Evolutionary conservation across 2,329 filamentous ascomycete genomes (phyloP), one percentile per base, ranked within the genome.

Genomic region (Blastomyces emzantsi): DNA sequence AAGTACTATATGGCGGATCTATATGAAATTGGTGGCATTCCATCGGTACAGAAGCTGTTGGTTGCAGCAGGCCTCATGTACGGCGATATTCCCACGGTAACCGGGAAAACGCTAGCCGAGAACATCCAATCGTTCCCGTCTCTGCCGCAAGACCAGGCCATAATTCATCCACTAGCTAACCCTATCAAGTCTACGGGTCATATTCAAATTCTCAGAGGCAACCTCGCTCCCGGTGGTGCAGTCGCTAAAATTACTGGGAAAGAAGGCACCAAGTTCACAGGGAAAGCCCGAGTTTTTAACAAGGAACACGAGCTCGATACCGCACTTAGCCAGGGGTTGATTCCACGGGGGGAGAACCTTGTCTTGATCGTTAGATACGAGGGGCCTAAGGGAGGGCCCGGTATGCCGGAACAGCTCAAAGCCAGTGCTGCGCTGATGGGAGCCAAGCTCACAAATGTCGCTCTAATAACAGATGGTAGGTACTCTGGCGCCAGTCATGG

Each of bases 171-270:
- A 0, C 80, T 97, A 9, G 81, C 83, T 74, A 89, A 92, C 75
- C 92, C 92, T 17, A 93, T 96, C 81, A 97, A 97, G 75, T 68
- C 81, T 1, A 90, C 87, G 0, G 93, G 93, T 54, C 93, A 97
- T 75, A 83, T 97, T 65, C 91, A 93, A 75, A 90, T 97, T 65
- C 83, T 97, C 3, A 84, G 85, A 65, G 93, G 93, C 25, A 96
- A 96, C 74, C 83, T 97, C 41, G 90, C 92, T 2, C 93, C 93
- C 1, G 89, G 87, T 13, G 93, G 93, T 43, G 90, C 92, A 0
- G 92, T 97, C 1, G 92, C 92, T 65, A 97, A 97, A 77, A 97
- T 97, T 75, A 97, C 93, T 0, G 93, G 93, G 45, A 97, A 97
- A 75, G 93, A 97, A 75, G 93, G 93, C 2, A 82, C 92, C 7